These are phyloP conservation scores for Cylindrotheca closterium DNA, from an alignment of 108 stramenopile species.

Conservation along the genomic window DNA sequence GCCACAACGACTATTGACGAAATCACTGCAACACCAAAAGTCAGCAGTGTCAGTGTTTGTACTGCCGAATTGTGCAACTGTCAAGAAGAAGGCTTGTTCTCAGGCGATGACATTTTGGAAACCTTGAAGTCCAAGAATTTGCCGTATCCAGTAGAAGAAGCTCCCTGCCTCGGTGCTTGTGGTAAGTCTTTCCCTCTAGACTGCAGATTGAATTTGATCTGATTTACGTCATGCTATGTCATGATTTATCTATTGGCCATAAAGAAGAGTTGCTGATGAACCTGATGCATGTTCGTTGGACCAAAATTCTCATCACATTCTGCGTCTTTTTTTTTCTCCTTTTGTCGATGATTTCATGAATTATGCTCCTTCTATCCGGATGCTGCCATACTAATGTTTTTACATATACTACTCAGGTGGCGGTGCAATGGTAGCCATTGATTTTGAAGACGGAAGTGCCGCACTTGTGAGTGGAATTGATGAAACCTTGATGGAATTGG, in stretches of 20 bases:
- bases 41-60: constrained; percentile 29
- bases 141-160: constrained; percentile 49
- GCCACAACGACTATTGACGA: no score
- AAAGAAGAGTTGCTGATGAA: no score
- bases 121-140: constrained; percentile 29
- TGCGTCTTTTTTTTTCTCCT: no score
- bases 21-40: no score
- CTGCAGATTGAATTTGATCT: neutral
- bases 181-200: neutral
- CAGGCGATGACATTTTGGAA: constrained; percentile 32
- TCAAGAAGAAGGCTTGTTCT: constrained; percentile 35
- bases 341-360: no score
- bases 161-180: constrained; percentile 53
- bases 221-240: no score
- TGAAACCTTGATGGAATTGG: constrained; percentile 24
- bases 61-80: constrained; percentile 54
- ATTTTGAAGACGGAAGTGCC: constrained; percentile 50
- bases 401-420: no score
- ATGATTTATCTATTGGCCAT: no score
- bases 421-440: constrained; percentile 64
- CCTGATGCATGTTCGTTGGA: no score
- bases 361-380: no score
- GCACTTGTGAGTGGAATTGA: constrained; percentile 44
- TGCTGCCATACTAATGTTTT: no score
- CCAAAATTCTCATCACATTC: no score